Base-by-base conservation (phyloP, 129 eudicot genomes). In the Lactuca sativa region DNA sequence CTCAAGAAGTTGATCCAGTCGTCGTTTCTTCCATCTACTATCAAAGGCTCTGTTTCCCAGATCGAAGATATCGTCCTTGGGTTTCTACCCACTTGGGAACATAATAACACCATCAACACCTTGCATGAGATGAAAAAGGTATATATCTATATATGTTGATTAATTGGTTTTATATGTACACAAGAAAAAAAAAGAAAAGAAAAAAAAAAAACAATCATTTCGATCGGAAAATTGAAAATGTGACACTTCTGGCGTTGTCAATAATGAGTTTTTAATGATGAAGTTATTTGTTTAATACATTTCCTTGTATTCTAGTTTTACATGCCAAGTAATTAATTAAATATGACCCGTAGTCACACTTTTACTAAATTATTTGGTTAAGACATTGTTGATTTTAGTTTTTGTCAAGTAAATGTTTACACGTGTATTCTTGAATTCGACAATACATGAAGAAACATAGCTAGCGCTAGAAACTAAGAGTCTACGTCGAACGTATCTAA, bases 71-170 rank as follows among this genome's bases (percentile, higher is more conserved):
- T 92, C 17, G 92, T 80, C 8, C 73, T 81, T 15, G 21, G 64
- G 4, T 15, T 67, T 40, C 92, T 92, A 12, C 74, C 81, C 25
- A 32, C 71, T 43, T 92, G 92, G 88, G 84, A 86, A 59, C 70
- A 69, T 10, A 34, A 62, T 16, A 54, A 17, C 38, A 69, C 74
- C 72, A 82, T 89, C 18, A 74, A 80, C 84, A 85, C 98, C 41
- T 67, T 89, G 41, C 86, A 80, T 48, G 88, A 92, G 70, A 86
- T 92, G 98, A 92, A 92, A 63, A 92, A 62, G 86, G 97, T 92
- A 75, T 49, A 15, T 12, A 43, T 37, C 3, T 15, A 3, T 1
- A 41, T 47, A 36, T 9, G 62, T 55, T 43, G 13, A 13, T 13
- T 12, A 0, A 17, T 12, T 43, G 9, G 41, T 13, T 66, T 2